Base-by-base conservation (phyloP, 768 basidiomycete species). In the Jaapia argillacea region DNA sequence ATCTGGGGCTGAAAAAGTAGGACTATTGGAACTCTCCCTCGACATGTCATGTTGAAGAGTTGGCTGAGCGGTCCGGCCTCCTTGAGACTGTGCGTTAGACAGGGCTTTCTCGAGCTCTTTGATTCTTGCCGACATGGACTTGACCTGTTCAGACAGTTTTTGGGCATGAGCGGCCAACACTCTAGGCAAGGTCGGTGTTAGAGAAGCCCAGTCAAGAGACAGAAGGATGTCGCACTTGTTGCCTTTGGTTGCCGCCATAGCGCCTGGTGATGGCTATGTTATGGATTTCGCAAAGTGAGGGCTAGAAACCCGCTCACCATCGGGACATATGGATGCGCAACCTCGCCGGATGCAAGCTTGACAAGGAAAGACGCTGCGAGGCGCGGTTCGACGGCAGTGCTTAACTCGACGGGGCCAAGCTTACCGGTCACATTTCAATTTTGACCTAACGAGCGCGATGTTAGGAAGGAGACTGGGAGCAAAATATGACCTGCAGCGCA, bases 161-260 rank as follows among this genome's bases (percentile, higher is more conserved):
- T 73, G 66, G 3, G 68, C 70, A 49, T 71, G 72, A 4, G 66
- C 69, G 66, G 72, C 67, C 27, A 76, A 64, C 16, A 73, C 72
- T 52, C 74, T 76, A 46, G 5, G 36, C 28, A 24, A 18, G 10
- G 41, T 43, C n/a, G 20, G 33, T 20, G 14, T 26, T 4, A 41
- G n/a, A 44, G 44, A 39, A 40, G 37, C 31, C 12, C 36, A 38
- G 37, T 24, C 26, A 37, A 31, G 24, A 43, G 10, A n/a, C 24
- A 40, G n/a, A n/a, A n/a, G n/a, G n/a, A n/a, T n/a, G n/a, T n/a
- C 65, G 28, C 49, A 74, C 74, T 74, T 75, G 59, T 75, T 76
- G 46, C 74, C 72, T 51, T 75, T 76, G 36, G 72, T 75, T 21
- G 75, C 72, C 5, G 70, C 60, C 49, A 75, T 51, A 22, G 68